phyloP scores from a whole-genome alignment of 305 asterid genomes.

The Lippia alba region DNA sequence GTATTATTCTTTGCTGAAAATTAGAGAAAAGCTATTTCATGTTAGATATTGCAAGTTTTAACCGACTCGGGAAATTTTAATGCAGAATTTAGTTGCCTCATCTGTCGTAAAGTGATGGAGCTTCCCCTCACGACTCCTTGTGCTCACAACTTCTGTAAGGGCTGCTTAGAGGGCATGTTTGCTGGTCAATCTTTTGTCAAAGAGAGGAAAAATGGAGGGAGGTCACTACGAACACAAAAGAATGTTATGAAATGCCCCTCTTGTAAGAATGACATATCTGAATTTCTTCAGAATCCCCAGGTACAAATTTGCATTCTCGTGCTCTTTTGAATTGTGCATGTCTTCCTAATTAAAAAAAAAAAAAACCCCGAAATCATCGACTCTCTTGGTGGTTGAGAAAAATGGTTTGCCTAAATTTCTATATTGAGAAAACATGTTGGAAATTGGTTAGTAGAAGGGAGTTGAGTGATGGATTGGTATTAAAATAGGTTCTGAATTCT shows the following conservation, averaged over 20 bases:
- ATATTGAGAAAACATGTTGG: no score
- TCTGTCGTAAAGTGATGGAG: slow-evolving; percentile 81
- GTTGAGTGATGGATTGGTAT: no score
- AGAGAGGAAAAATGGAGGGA: slow-evolving; percentile 74
- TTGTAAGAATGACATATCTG: slow-evolving; percentile 74
- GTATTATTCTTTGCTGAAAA: slow-evolving; percentile 39
- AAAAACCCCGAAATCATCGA: no score
- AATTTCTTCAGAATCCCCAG: slow-evolving; percentile 86
- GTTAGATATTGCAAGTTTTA: not conserved
- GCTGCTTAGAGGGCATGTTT: slow-evolving; percentile 80
- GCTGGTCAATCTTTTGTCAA: slow-evolving; percentile 71
- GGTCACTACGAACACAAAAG: slow-evolving; percentile 80
- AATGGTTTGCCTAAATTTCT: no score
- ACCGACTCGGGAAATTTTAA: not conserved
- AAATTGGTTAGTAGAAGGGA: no score
- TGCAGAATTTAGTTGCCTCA: slow-evolving; percentile 83
- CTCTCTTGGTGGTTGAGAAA: no score
- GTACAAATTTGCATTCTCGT: slow-evolving; percentile 33
- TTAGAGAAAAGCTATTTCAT: slow-evolving; percentile 1
- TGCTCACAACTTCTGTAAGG: slow-evolving; percentile 93
- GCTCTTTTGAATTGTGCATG: no score
- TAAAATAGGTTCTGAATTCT: no score
- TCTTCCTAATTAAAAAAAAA: no score
- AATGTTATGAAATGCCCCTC: slow-evolving; percentile 87
- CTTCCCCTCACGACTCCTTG: slow-evolving; percentile 88